Conservation (phyloP, 495 filamentous ascomycete species). For the Ascodesmis nigricans region DNA sequence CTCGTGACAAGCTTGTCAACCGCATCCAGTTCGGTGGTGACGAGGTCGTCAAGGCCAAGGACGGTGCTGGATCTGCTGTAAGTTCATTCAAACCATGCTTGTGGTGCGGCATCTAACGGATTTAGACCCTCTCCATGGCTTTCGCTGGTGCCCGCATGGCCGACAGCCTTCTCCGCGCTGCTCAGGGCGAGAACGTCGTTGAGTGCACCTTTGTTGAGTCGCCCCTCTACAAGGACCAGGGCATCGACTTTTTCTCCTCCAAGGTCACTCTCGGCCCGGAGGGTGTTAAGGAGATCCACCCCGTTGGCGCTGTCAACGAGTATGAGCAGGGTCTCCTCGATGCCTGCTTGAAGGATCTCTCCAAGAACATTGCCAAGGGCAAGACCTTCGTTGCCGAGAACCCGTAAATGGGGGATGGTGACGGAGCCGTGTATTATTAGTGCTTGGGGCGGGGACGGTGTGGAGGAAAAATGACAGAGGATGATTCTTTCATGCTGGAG, state of each 20-base stretch:
- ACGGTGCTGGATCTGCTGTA: conserved; percentile 76
- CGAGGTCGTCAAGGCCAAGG: conserved; percentile 98
- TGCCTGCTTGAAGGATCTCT: conserved; percentile 62
- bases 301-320: conserved; percentile 57
- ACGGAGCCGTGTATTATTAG: not conserved
- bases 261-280: conserved; percentile 86
- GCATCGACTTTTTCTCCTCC: conserved; percentile 85
- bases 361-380: conserved; percentile 66
- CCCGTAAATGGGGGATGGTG: conserved; percentile 33
- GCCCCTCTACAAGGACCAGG: conserved; percentile 93
- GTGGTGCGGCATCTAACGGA: not conserved
- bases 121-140: conserved; percentile 78
- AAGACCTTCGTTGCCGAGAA: conserved; percentile 48
- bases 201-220: conserved; percentile 95
- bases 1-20: conserved; percentile 57
- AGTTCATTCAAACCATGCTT: not conserved
- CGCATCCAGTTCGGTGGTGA: conserved; percentile 99
- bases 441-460: too few species aligned
- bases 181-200: conserved; percentile 74
- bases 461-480: too few species aligned
- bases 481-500: too few species aligned
- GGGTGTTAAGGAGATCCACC: conserved; percentile 80
- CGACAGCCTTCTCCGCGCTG: conserved; percentile 77
- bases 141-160: conserved; percentile 96
- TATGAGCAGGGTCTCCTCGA: conserved; percentile 79